Evolutionary conservation across 106 monocot genomes (phyloP), one percentile per base, ranked within the genome.

Genomic region (Amphibolis antarctica): DNA sequence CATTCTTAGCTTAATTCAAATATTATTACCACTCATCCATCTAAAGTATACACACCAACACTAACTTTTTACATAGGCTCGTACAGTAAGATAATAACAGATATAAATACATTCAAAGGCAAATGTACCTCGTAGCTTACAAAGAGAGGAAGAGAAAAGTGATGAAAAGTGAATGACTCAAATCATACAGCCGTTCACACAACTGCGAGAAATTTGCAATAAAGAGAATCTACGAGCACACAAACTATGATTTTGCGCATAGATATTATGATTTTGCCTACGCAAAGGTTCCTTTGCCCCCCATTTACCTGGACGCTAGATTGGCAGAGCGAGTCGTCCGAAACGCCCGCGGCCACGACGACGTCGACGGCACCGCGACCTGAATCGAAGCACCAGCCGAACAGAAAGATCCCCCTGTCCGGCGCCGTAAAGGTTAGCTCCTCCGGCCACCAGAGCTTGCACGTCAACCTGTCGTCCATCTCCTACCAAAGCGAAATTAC

Each of bases 381-480:
- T 12, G 65, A 73, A 70, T 60, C 3, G 19, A 93, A 65, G 42
- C 20, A 73, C 93, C 93, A 93, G 1, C 93, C 93, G 59, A 93
- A 88, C 45, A 93, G 67, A 27, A 89, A 49, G 13, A 73, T 47
- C 25, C 54, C 50, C 6, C 58, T 45, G 12, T 42, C 42, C 1
- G 70, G 78, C 6, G 76, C 44, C 28, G 55, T 24, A 45, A 43
- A 46, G 31, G 46, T 64, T 26, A 79, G 67, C 11, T 72, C 67
- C 60, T 72, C 50, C 18, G 93, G 93, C 88, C 88, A 93, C 88
- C 93, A 93, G 0, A 93, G n/a, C 78, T 88, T 73, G 61, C 93
- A 88, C 45, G 76, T 47, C 54, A 68, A 59, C 23, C 52, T 76
- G 77, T 76, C 53, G 28, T 54, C 30, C 46, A 46, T 69, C 50